These are phyloP conservation scores for Trichosporon faecale DNA, from an alignment of 1,284 basidiomycete genomes.

Conservation along the genomic window DNA sequence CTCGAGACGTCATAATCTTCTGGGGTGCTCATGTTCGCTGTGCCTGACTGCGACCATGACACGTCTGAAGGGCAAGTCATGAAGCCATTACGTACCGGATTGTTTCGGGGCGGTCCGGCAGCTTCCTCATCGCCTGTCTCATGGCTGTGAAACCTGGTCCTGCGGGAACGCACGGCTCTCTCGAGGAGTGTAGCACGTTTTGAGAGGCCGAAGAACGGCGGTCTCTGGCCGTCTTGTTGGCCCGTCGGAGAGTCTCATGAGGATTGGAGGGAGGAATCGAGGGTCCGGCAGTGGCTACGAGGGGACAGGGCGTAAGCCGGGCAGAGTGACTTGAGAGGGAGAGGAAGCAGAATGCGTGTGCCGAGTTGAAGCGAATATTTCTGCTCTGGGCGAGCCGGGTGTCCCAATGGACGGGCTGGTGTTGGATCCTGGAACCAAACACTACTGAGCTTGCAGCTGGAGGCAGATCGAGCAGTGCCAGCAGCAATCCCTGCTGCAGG, in stretches of 20 bases:
- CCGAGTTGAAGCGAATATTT: neutral
- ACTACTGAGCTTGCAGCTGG: neutral
- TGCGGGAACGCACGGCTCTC: neutral
- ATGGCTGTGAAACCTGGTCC: neutral
- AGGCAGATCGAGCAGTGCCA: neutral
- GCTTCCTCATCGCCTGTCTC: no score
- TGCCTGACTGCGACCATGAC: neutral
- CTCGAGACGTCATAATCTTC: neutral
- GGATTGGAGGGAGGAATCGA: neutral
- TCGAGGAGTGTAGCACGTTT: neutral
- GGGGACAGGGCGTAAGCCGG: neutral
- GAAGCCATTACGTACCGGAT: neutral
- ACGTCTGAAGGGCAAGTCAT: neutral
- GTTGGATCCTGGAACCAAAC: constrained; percentile 6
- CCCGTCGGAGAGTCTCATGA: constrained; percentile 2
- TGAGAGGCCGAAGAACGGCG: neutral
- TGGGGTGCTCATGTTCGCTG: neutral
- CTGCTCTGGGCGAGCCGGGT: neutral
- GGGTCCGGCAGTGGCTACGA: constrained; percentile 8
- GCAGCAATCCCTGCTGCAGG: neutral
- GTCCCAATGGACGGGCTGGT: neutral
- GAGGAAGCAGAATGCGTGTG: neutral
- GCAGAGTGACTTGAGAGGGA: neutral
- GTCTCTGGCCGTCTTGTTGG: neutral
- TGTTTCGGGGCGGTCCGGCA: neutral